Conservation (phyloP, 2,329 filamentous ascomycete species). For the Cladophialophora carrionii region DNA sequence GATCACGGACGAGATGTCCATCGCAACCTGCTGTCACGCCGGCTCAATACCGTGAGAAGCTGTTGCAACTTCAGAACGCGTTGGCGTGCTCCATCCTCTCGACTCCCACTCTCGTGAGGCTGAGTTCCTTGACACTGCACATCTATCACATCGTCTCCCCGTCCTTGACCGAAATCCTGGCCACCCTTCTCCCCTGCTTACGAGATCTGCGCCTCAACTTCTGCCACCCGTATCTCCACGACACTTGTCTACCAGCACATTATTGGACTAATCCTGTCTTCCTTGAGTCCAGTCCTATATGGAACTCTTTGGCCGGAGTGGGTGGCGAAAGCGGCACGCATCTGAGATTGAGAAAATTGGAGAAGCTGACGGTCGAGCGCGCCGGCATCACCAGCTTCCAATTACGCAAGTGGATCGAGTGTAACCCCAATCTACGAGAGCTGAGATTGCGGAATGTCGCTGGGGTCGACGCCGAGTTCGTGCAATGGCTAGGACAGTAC, state of each 20-base stretch:
- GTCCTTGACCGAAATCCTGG: slow-evolving; percentile 42
- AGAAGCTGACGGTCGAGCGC: slow-evolving; percentile 42
- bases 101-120: slow-evolving; percentile 15
- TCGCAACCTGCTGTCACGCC: slow-evolving; percentile 21
- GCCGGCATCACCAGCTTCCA: slow-evolving; percentile 45
- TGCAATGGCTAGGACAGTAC: slow-evolving; percentile 43
- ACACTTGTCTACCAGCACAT: slow-evolving; percentile 39
- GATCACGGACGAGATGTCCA: slow-evolving; percentile 13
- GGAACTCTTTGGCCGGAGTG: slow-evolving; percentile 43
- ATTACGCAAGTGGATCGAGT: slow-evolving; percentile 42
- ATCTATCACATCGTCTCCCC: slow-evolving; percentile 42
- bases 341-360: slow-evolving; percentile 38
- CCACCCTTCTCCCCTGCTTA: slow-evolving; percentile 41
- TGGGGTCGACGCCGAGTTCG: slow-evolving; percentile 43
- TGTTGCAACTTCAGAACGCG: slow-evolving; percentile 33
- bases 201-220: slow-evolving; percentile 44
- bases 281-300: slow-evolving; percentile 38
- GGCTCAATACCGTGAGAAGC: slow-evolving; percentile 23
- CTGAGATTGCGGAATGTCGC: slow-evolving; percentile 43
- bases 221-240: slow-evolving; percentile 44
- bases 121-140: slow-evolving; percentile 32
- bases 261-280: slow-evolving; percentile 40
- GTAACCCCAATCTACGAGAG: slow-evolving; percentile 40
- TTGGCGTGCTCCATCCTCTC: slow-evolving; percentile 27
- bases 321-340: slow-evolving; percentile 36